These are phyloP conservation scores for Penicillium bialowiezense DNA, from an alignment of 495 filamentous ascomycete species.

Conservation along the genomic window DNA sequence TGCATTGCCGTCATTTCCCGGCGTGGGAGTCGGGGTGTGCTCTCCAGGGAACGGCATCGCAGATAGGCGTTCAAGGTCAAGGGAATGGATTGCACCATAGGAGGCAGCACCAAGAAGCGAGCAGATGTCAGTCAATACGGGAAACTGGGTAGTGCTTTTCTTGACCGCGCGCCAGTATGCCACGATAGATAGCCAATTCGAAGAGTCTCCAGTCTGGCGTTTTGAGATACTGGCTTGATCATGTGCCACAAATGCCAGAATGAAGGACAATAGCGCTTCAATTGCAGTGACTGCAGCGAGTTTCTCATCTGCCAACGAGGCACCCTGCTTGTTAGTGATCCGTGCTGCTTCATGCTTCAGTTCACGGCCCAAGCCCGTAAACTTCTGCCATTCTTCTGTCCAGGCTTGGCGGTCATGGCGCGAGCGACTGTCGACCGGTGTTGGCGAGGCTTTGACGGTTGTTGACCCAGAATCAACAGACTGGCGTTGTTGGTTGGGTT, in stretches of 20 bases:
- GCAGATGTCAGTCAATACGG: conserved; percentile 41
- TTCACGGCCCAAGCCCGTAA: conserved; percentile 41
- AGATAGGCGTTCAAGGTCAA: conserved; percentile 47
- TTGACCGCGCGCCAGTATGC: conserved; percentile 45
- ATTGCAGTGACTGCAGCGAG: conserved; percentile 42
- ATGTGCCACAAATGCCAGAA: conserved; percentile 47
- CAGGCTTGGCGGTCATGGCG: conserved; percentile 41
- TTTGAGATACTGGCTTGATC: conserved; percentile 37
- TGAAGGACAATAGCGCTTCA: conserved; percentile 49
- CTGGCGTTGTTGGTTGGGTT: conserved; percentile 22
- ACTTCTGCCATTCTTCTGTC: conserved; percentile 45
- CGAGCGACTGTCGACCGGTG: conserved; percentile 25
- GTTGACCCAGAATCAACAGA: conserved; percentile 22
- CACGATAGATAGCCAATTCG: conserved; percentile 49
- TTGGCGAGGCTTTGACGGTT: conserved; percentile 25
- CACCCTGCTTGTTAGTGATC: conserved; percentile 29
- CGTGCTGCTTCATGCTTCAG: conserved; percentile 49
- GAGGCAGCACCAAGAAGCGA: conserved; percentile 47
- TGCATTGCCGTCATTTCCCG: conserved; percentile 36
- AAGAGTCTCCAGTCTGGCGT: conserved; percentile 38
- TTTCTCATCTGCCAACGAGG: conserved; percentile 35
- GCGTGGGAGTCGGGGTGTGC: conserved; percentile 35
- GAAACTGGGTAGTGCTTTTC: conserved; percentile 35
- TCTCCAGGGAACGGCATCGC: conserved; percentile 38
- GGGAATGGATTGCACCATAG: conserved; percentile 42